Conservation (phyloP, 306 rosid genomes). For the Prunus mira region DNA sequence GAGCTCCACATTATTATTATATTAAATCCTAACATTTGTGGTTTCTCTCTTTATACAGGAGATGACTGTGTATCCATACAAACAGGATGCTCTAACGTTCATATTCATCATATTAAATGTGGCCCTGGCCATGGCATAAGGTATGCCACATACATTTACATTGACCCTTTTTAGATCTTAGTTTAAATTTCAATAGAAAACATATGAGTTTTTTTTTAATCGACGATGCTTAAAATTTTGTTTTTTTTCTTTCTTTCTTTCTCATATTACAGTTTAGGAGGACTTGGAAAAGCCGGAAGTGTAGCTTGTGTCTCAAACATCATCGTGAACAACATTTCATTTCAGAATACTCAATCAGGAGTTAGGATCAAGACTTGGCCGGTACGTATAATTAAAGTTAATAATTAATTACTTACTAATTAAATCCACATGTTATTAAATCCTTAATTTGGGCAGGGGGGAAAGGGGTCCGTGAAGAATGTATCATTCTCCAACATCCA, state of each 20-base stretch:
- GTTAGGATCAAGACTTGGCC: slow-evolving; percentile 98
- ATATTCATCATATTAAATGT: slow-evolving; percentile 79
- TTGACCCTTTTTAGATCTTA: neutral
- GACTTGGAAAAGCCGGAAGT: slow-evolving; percentile 70
- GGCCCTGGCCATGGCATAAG: slow-evolving; percentile 99
- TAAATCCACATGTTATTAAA: neutral
- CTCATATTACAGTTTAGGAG: slow-evolving; percentile 60
- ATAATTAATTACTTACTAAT: neutral
- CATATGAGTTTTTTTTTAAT: neutral
- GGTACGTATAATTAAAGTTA: slow-evolving; percentile 33
- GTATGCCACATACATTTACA: slow-evolving; percentile 24
- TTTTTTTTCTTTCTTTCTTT: neutral
- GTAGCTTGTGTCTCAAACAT: slow-evolving; percentile 86
- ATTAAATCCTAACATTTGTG: neutral
- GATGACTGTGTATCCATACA: slow-evolving; percentile 99
- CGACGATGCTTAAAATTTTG: neutral
- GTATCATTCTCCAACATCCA: slow-evolving; percentile 78
- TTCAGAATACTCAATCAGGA: slow-evolving; percentile 74
- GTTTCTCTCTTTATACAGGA: slow-evolving; percentile 39
- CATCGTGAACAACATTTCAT: slow-evolving; percentile 55
- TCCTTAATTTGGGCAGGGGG: slow-evolving; percentile 56
- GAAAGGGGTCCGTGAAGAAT: slow-evolving; percentile 79
- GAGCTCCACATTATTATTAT: neutral
- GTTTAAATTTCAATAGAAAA: neutral
- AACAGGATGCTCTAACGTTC: slow-evolving; percentile 85